A percentile compares a stretch with the other conserved stretches of the same genome.
phyloP scores from a whole-genome alignment of 2,329 filamentous ascomycete genomes.

The Plectosphaerella sp. region DNA sequence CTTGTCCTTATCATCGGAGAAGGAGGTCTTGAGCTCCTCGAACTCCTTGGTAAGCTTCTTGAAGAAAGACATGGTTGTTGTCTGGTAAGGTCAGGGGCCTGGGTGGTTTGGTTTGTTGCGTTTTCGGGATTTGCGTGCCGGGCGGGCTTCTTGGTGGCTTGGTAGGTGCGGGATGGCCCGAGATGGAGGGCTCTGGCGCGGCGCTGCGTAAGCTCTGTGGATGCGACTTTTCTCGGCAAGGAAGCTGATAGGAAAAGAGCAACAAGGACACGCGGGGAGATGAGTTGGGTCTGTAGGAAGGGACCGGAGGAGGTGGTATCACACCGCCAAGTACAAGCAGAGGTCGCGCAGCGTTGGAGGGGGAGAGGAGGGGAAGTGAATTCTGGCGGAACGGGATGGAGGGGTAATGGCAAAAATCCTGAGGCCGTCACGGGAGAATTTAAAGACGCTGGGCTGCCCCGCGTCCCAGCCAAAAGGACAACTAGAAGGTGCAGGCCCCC shows the following conservation, averaged over 20 bases:
- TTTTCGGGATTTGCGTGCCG: constrained; percentile 3
- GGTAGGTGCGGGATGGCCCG: constrained; percentile 11
- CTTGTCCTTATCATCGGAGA: constrained; percentile 26
- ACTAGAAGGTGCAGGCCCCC: constrained; percentile 2
- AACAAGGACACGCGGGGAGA: not conserved
- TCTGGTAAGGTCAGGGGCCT: not conserved
- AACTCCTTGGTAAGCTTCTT: constrained; percentile 37
- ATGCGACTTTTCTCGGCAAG: not conserved
- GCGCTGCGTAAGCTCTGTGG: constrained; percentile 10
- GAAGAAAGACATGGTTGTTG: constrained; percentile 37
- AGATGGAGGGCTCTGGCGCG: constrained; percentile 9
- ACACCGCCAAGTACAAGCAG: not conserved
- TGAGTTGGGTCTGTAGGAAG: constrained; percentile 3
- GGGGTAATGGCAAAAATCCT: constrained; percentile 1
- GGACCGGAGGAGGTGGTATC: constrained; percentile 1
- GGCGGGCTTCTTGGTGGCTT: constrained; percentile 7
- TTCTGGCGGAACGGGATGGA: not conserved
- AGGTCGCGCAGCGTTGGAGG: not conserved
- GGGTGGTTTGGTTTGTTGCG: not conserved
- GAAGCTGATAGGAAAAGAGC: not conserved
- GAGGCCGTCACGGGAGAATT: too few species aligned
- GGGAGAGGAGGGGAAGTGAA: not conserved
- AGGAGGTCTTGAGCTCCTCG: constrained; percentile 41
- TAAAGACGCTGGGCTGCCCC: too few species aligned
- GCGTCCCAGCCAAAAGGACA: not conserved